Evolutionary conservation across 2,329 filamentous ascomycete species (phyloP).

Genomic region (Fusarium longipes): DNA sequence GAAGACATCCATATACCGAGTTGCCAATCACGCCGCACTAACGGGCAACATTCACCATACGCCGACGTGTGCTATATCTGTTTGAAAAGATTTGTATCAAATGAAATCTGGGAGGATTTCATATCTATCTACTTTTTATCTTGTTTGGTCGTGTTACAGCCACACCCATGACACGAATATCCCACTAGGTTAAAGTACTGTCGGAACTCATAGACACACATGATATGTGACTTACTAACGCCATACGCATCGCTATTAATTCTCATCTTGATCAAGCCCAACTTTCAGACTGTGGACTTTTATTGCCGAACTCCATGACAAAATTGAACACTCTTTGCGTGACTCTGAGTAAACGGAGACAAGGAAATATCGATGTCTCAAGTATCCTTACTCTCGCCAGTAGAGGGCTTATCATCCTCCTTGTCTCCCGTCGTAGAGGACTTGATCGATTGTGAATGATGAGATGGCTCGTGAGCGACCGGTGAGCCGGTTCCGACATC

Average conservation of each 20-base stretch:
- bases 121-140: not conserved
- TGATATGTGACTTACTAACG: constrained; percentile 8
- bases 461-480: constrained; percentile 58
- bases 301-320: constrained; percentile 31
- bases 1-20: constrained; percentile 8
- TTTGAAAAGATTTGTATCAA: fast-evolving
- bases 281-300: constrained; percentile 2
- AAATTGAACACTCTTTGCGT: constrained; percentile 5
- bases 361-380: constrained; percentile 7
- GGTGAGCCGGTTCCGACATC: constrained; percentile 53
- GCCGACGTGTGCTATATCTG: not conserved
- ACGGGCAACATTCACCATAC: not conserved
- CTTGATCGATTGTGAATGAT: constrained; percentile 61
- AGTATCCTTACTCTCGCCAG: constrained; percentile 28
- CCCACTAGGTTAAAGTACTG: not conserved
- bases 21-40: constrained; percentile 7
- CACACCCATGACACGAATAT: not conserved
- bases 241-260: constrained; percentile 16
- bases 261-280: constrained; percentile 1
- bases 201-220: constrained; percentile 1
- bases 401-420: constrained; percentile 35
- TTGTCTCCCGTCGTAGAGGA: constrained; percentile 60
- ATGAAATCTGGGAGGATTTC: not conserved
- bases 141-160: not conserved
- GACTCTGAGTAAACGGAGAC: not conserved